A percentile compares a stretch with the other conserved stretches of the same genome.
Evolutionary conservation across 345 rosid genomes (phyloP).

Genomic region (Acer campestre): DNA sequence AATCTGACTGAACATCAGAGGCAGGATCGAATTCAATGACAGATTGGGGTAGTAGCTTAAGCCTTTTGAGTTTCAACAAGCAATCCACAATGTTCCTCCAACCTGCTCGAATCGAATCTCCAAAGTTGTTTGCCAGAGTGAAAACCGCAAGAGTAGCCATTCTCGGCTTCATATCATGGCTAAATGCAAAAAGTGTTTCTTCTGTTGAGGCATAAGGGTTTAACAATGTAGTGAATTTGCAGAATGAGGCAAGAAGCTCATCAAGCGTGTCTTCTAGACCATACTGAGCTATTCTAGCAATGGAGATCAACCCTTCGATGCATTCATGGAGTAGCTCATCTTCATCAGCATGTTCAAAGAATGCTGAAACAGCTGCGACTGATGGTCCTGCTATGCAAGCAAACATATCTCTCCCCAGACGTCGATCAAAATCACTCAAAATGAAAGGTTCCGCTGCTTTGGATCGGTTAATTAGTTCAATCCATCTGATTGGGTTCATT

Average conservation of each 20-base stretch:
- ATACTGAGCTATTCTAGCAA: conserved; percentile 77
- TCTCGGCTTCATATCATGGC: conserved; percentile 81
- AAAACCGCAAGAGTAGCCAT: conserved; percentile 94
- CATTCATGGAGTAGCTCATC: conserved; percentile 90
- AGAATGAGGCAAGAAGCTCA: conserved; percentile 79
- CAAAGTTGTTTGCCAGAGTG: conserved; percentile 79
- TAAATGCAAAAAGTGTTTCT: conserved; percentile 81
- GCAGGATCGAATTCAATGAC: conserved; percentile 53
- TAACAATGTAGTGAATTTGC: conserved; percentile 77
- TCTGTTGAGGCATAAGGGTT: conserved; percentile 91
- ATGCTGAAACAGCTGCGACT: conserved; percentile 79
- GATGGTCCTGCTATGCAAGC: conserved; percentile 85
- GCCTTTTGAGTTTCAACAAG: conserved; percentile 80
- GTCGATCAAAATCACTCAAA: conserved; percentile 58
- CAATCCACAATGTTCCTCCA: conserved; percentile 95
- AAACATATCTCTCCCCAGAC: conserved; percentile 89
- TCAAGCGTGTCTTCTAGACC: conserved; percentile 86
- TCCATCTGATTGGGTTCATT: conserved; percentile 80
- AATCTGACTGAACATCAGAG: conserved; percentile 30
- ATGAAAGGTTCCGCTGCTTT: conserved; percentile 47
- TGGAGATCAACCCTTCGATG: conserved; percentile 81
- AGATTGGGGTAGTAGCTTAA: conserved; percentile 83
- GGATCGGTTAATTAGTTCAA: conserved; percentile 67
- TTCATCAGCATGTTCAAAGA: conserved; percentile 87
- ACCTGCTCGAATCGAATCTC: conserved; percentile 76